Base-by-base conservation (phyloP, 345 rosid species). In the Moringa oleifera region DNA sequence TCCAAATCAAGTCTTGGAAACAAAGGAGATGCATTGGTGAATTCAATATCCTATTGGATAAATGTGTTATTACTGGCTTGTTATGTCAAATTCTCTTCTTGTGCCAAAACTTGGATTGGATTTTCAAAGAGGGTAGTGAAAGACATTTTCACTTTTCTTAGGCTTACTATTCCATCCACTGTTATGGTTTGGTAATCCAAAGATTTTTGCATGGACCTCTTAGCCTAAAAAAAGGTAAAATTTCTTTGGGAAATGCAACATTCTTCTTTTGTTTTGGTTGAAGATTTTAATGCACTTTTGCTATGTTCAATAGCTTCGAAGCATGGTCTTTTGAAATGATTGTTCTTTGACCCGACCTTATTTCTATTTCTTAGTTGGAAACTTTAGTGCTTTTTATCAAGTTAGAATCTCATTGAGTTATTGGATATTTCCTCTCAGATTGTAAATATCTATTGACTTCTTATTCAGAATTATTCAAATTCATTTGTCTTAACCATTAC, bases 241-340 rank as follows among this genome's bases (percentile, higher is more conserved):
- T 45, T 19, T 4, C 22, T 53, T 47, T 47, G 5, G 51, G 15
- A 22, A 9, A 18, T 20, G 19, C n/a, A n/a, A n/a, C n/a, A 47
- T 51, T 23, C 59, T 6, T 16, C 28, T 55, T 15, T 11, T 24
- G 49, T 55, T 59, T 53, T 67, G 21, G 21, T 31, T 19, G 13
- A 50, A 23, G 51, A 60, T 51, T 46, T 20, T 20, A 20, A 37
- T 36, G n/a, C 19, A 25, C 1, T 16, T 36, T 31, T 63, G 45
- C 20, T 59, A 20, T 68, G 65, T 49, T 72, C 56, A 24, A 50
- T 81, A 90, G 97, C 87, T 82, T 90, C 66, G 94, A 90, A 75
- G 78, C 79, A 79, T 90, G 98, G 96, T 86, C 96, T 20, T 91
- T 91, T 64, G 96, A 91, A 71, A 63, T 86, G 85, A 70, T 89